Evolutionary conservation across 2,329 filamentous ascomycete species (phyloP), one percentile per base, ranked within the genome.

Genomic region (Podosphaera xanthii): DNA sequence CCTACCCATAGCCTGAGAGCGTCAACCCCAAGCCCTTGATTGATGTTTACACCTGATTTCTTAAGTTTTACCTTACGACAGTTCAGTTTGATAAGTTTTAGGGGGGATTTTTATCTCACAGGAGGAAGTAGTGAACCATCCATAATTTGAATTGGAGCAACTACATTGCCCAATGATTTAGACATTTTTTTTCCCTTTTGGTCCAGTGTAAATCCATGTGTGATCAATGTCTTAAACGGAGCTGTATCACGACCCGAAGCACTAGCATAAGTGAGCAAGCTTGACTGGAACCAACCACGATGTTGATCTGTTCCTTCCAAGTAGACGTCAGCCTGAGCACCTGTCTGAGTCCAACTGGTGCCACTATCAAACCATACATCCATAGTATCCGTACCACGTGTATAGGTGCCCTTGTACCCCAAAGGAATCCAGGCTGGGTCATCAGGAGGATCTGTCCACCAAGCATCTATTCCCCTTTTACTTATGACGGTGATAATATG

Each of bases 301-400:
- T 98, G 92, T 70, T 98, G 92, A 70, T 98, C 92, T 2, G 85
- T 87, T 38, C 92, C 92, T 72, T 98, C 92, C 2, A 97, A 78
- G 68, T 94, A 97, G 33, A 97, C 78, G 69, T 98, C 89, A 0
- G 88, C 88, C 33, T 69, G 82, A 63, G 69, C 67, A 7, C 70
- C 65, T 35, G 73, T 75, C 67, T 80, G 76, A 3, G 76, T 85
- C 92, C 92, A 98, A 67, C 88, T 95, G 57, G 86, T 95, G 4
- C 92, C 92, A 64, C 92, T 97, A 70, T 98, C 92, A 65, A 98
- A 98, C 92, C 92, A 98, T 8, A 98, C 92, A 70, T 98, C 92
- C 92, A 98, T 98, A 0, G 92, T 98, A 67, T 98, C 92, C 50
- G 76, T 86, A 12, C 91, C 91, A 62, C 92, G 84, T 55, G 78